A percentile compares a stretch with the other conserved stretches of the same genome.
Evolutionary conservation across 495 filamentous ascomycete species (phyloP).

Genomic region (Apodospora peruviana): DNA sequence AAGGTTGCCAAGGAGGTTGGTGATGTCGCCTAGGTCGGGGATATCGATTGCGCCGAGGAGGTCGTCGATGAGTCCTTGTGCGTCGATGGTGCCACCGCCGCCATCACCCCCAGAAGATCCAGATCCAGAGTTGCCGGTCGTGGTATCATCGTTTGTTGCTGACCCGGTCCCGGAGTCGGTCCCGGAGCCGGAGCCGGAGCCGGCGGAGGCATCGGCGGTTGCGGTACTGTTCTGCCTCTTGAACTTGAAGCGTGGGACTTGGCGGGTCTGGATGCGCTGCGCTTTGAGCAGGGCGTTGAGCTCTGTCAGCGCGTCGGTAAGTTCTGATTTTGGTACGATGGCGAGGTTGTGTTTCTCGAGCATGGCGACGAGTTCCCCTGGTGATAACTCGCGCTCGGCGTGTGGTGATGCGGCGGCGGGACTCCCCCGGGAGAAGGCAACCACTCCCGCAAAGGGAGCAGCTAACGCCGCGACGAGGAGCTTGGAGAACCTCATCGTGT

Average conservation of each 20-base stretch:
- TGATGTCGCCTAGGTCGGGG: conserved; percentile 16
- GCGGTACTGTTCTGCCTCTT: conserved; percentile 11
- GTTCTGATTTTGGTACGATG: conserved; percentile 30
- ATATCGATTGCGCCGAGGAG: conserved; percentile 5
- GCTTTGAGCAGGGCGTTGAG: conserved; percentile 28
- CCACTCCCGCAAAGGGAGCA: too few relatives aligned
- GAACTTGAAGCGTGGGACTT: conserved; percentile 16
- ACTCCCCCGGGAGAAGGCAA: too few relatives aligned
- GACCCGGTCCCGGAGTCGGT: background rate
- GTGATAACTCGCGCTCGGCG: background rate
- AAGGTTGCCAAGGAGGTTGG: conserved; percentile 11
- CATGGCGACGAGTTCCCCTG: conserved; percentile 6
- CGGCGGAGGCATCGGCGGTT: conserved; percentile 15
- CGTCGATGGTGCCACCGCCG: background rate
- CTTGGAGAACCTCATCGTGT: conserved; percentile 9
- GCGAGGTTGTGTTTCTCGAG: conserved; percentile 30
- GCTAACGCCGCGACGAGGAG: conserved; percentile 2
- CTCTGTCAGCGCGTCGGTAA: conserved; percentile 31
- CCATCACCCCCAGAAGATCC: too few relatives aligned
- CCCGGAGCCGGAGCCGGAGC: background rate
- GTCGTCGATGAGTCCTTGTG: conserved; percentile 5
- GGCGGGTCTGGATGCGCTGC: conserved; percentile 20
- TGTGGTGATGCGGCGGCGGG: background rate
- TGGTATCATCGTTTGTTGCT: too few relatives aligned
- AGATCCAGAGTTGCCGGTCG: too few relatives aligned